Evolutionary conservation across 345 rosid genomes (phyloP).

Genomic region (Salix viminalis): DNA sequence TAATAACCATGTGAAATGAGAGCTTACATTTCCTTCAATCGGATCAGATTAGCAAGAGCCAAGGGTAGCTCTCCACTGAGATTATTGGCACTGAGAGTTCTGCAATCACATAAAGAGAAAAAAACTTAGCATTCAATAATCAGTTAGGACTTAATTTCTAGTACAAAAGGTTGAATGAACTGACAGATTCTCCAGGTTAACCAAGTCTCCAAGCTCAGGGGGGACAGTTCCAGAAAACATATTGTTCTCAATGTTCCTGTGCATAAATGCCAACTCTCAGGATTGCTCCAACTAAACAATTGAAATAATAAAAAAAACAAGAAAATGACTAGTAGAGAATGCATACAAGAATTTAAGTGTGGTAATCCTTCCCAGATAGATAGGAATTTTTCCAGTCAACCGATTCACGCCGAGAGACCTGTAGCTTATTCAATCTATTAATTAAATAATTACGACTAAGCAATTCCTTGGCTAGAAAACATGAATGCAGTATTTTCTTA

Average conservation of each 20-base stretch:
- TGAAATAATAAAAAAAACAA: not conserved
- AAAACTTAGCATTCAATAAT: too few species aligned
- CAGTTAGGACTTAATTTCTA: not conserved
- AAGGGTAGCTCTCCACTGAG: slow-evolving; percentile 10
- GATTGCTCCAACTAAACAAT: not conserved
- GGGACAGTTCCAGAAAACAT: slow-evolving; percentile 46
- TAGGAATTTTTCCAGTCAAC: slow-evolving; percentile 8
- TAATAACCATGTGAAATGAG: not conserved
- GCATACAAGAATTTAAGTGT: slow-evolving; percentile 36
- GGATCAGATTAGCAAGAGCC: slow-evolving; percentile 9
- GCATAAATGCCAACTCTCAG: not conserved
- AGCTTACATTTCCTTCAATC: slow-evolving; percentile 8
- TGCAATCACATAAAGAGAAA: not conserved
- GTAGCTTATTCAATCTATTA: not conserved
- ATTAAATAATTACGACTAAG: not conserved
- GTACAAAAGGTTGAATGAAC: slow-evolving; percentile 2
- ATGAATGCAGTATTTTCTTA: not conserved
- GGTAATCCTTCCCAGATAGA: slow-evolving; percentile 1
- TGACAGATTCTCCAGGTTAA: slow-evolving; percentile 44
- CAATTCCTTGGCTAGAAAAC: not conserved
- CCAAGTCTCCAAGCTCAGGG: slow-evolving; percentile 36
- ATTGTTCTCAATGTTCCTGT: slow-evolving; percentile 22
- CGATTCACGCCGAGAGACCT: not conserved
- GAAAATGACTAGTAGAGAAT: not conserved
- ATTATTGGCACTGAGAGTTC: slow-evolving; percentile 16